A percentile compares a stretch with the other conserved stretches of the same genome.
Conservation (phyloP, 495 filamentous ascomycete species). For the Annulohypoxylon stygium region DNA sequence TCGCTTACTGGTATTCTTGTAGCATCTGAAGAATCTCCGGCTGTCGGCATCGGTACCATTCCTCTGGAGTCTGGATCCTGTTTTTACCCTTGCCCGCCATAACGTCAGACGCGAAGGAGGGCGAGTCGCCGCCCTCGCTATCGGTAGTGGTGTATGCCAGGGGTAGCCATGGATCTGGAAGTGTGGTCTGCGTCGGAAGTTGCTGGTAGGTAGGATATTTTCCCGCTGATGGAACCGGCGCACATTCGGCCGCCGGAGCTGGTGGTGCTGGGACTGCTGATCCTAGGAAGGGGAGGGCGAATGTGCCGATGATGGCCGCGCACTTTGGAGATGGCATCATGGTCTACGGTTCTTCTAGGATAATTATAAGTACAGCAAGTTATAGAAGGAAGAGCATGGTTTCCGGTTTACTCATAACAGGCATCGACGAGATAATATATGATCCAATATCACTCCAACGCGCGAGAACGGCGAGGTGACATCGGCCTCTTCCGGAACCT, state of each 20-base stretch:
- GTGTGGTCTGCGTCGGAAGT: slow-evolving; percentile 56
- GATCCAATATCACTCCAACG: slow-evolving; percentile 15
- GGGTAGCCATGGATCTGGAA: slow-evolving; percentile 65
- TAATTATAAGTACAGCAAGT: background rate
- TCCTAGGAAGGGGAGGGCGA: slow-evolving; percentile 24
- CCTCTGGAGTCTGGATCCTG: slow-evolving; percentile 59
- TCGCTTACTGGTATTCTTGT: slow-evolving; percentile 63
- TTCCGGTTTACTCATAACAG: background rate
- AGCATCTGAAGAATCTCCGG: slow-evolving; percentile 66
- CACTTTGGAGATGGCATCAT: slow-evolving; percentile 35
- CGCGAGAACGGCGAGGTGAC: slow-evolving; percentile 32
- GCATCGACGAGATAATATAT: slow-evolving; percentile 34
- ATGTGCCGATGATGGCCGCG: slow-evolving; percentile 29
- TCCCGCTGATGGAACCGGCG: slow-evolving; percentile 54
- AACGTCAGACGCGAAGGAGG: slow-evolving; percentile 54
- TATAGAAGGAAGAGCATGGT: background rate
- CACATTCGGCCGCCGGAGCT: slow-evolving; percentile 47
- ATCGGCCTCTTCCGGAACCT: slow-evolving; percentile 42
- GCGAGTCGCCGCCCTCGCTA: slow-evolving; percentile 50
- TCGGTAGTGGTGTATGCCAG: slow-evolving; percentile 60
- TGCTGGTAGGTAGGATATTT: slow-evolving; percentile 57
- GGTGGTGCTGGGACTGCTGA: slow-evolving; percentile 34
- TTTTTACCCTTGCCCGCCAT: slow-evolving; percentile 56
- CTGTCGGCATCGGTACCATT: slow-evolving; percentile 66
- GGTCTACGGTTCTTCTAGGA: background rate